phyloP scores from a whole-genome alignment of 2,329 filamentous ascomycete genomes.

The Colletotrichum destructivum region DNA sequence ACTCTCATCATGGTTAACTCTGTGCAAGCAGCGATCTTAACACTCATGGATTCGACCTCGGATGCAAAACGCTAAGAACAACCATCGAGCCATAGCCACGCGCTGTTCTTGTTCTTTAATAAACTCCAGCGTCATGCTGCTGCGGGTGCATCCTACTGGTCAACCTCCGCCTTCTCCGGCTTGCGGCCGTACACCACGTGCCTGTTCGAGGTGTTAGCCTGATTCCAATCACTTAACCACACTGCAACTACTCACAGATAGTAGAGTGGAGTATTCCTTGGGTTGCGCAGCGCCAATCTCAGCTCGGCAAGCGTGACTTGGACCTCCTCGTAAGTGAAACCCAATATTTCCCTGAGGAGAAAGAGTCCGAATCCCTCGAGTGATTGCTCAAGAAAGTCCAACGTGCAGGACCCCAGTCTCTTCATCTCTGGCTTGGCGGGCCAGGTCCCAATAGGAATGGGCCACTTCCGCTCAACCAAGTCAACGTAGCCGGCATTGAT shows the following conservation, averaged over 20 bases:
- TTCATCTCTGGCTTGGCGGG: slow-evolving; percentile 24
- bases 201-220: not conserved
- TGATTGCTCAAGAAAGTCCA: slow-evolving; percentile 45
- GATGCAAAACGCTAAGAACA: no score
- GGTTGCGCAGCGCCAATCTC: slow-evolving; percentile 29
- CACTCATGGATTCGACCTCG: no score
- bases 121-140: not conserved
- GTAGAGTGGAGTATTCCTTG: slow-evolving; percentile 5
- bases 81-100: no score
- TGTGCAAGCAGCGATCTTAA: no score
- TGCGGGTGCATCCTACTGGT: not conserved
- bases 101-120: not conserved
- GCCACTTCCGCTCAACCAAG: slow-evolving; percentile 38
- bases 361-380: slow-evolving; percentile 50
- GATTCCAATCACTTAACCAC: no score
- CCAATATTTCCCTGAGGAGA: slow-evolving; percentile 49
- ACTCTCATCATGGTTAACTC: no score
- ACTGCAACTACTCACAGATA: not conserved
- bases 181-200: slow-evolving; percentile 31
- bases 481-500: slow-evolving; percentile 46
- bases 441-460: slow-evolving; percentile 43
- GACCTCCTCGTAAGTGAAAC: slow-evolving; percentile 48
- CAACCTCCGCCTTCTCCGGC: not conserved
- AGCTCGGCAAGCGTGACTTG: slow-evolving; percentile 44
- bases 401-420: slow-evolving; percentile 43